Conservation (phyloP, 305 asterid genomes). For the Solanum hybrid region DNA sequence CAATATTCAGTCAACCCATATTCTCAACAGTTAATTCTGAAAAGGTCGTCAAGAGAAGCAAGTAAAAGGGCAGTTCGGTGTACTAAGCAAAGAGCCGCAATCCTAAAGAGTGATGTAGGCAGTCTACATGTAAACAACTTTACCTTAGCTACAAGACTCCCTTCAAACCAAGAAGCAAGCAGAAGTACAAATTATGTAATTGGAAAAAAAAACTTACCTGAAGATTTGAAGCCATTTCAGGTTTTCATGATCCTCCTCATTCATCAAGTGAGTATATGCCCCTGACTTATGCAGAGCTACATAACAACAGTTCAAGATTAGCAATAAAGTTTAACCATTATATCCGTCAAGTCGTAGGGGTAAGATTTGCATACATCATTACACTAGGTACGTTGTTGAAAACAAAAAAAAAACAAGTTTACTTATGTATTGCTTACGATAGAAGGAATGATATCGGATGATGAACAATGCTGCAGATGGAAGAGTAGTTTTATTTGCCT, state of each 20-base stretch:
- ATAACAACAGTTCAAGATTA: neutral
- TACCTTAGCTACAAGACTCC: neutral
- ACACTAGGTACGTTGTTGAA: neutral
- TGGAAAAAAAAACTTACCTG: constrained; percentile 11
- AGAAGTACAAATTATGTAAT: neutral
- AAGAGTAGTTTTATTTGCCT: constrained; percentile 34
- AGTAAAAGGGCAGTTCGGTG: neutral
- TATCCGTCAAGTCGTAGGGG: neutral
- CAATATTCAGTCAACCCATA: neutral
- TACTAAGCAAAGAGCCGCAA: neutral
- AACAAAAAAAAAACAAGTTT: neutral
- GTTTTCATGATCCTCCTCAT: constrained; percentile 38
- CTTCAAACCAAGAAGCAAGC: neutral
- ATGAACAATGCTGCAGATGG: constrained; percentile 55
- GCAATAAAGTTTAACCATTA: neutral
- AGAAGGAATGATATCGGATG: constrained; percentile 49
- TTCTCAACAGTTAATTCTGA: neutral
- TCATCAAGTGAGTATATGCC: constrained; percentile 45
- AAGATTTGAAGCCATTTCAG: constrained; percentile 49
- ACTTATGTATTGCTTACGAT: constrained; percentile 15
- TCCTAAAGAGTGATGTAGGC: neutral
- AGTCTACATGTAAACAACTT: neutral
- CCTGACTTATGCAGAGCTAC: constrained; percentile 47
- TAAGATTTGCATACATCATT: neutral
- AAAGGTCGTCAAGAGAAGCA: neutral